These are phyloP conservation scores for Globisporangium parvum DNA, from an alignment of 352 stramenopile species.

Conservation along the genomic window DNA sequence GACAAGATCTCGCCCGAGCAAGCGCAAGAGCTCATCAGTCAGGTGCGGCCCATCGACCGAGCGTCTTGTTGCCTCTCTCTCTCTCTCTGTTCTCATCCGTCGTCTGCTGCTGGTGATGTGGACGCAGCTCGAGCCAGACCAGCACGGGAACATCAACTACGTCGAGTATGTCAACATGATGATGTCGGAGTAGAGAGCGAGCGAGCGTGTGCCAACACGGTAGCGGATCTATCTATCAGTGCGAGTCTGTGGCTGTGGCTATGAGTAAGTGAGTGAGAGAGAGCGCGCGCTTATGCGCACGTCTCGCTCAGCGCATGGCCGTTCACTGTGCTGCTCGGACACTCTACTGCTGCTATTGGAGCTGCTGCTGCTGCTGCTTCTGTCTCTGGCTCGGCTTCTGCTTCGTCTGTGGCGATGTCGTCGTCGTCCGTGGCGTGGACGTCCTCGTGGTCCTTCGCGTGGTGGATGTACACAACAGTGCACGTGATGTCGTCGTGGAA, in stretches of 20 bases:
- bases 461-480: slow-evolving; percentile 59
- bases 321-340: neutral
- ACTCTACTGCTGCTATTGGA: neutral
- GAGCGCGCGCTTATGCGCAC: neutral
- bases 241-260: neutral
- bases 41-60: slow-evolving; percentile 29
- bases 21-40: slow-evolving; percentile 87
- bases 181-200: slow-evolving; percentile 74
- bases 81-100: neutral
- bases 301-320: neutral
- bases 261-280: no score
- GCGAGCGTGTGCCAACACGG: neutral
- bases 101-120: slow-evolving; percentile 1
- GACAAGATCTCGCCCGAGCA: slow-evolving; percentile 89
- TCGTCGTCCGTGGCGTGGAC: slow-evolving; percentile 6
- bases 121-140: slow-evolving; percentile 85
- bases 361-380: neutral
- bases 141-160: slow-evolving; percentile 92
- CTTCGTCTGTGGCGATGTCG: slow-evolving; percentile 6
- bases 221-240: neutral
- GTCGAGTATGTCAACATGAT: slow-evolving; percentile 95
- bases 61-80: neutral
- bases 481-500: slow-evolving; percentile 81
- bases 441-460: slow-evolving; percentile 7
- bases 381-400: neutral